These are phyloP conservation scores for Solanum tarapatanum DNA, from an alignment of 257 asterid genomes.

Conservation along the genomic window DNA sequence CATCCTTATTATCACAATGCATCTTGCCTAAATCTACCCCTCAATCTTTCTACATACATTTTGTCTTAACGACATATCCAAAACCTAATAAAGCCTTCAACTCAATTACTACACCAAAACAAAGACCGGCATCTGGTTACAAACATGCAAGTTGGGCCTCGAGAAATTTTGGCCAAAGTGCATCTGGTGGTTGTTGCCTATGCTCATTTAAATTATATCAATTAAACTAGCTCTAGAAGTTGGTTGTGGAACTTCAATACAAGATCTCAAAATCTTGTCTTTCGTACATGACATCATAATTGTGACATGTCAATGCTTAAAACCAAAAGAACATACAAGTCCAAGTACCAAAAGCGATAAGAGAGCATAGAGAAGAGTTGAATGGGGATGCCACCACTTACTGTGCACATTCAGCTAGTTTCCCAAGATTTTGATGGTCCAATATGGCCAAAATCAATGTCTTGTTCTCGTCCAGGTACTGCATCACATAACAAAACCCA, in stretches of 20 bases:
- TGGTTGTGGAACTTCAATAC: not conserved
- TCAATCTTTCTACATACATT: not conserved
- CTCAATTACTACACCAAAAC: not conserved
- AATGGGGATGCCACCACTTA: slow-evolving; percentile 28
- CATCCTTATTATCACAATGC: not conserved
- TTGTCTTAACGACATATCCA: not conserved
- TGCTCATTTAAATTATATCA: not conserved
- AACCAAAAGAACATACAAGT: not conserved
- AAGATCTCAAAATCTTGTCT: not conserved
- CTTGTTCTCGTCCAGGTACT: slow-evolving; percentile 96
- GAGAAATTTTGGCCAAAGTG: not conserved
- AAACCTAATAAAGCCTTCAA: not conserved
- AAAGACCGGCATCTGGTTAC: not conserved
- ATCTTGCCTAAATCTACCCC: not conserved
- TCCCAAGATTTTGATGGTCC: slow-evolving; percentile 95
- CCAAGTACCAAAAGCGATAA: not conserved
- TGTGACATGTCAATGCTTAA: not conserved
- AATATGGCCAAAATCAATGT: slow-evolving; percentile 81
- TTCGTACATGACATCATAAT: not conserved
- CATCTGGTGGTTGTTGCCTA: not conserved
- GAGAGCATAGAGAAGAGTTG: not conserved
- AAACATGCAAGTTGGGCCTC: not conserved
- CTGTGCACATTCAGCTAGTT: slow-evolving; percentile 94
- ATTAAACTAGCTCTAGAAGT: not conserved
- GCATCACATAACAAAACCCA: slow-evolving; percentile 18